Evolutionary conservation across 805 yeast genomes (phyloP).

Genomic region (Yamadazyma sp.): DNA sequence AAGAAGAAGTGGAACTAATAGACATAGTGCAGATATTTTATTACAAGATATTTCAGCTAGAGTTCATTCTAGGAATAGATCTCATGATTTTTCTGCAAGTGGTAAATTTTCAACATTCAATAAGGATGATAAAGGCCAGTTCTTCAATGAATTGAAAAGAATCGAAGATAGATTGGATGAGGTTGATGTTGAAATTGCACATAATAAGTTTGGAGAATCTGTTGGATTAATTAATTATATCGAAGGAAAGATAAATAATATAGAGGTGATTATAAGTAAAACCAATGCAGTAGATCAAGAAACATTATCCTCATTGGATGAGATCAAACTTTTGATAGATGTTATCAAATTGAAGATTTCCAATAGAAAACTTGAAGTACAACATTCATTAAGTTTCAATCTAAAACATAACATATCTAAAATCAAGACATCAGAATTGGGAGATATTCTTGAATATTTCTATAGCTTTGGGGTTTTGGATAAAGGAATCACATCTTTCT

Average conservation of each 20-base stretch:
- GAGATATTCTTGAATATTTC: constrained; percentile 33
- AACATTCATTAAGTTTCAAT: constrained; percentile 36
- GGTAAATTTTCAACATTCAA: constrained; percentile 13
- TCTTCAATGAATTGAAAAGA: constrained; percentile 45
- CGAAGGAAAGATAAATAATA: constrained; percentile 27
- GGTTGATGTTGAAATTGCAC: constrained; percentile 64
- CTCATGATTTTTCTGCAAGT: constrained; percentile 38
- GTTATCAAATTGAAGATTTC: constrained; percentile 41
- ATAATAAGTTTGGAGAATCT: constrained; percentile 49
- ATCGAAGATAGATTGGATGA: constrained; percentile 66
- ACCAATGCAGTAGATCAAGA: constrained; percentile 9
- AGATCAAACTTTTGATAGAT: constrained; percentile 30
- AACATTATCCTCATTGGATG: constrained; percentile 17
- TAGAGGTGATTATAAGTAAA: constrained; percentile 23
- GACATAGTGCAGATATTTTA: constrained; percentile 38
- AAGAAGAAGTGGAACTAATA: constrained; percentile 22
- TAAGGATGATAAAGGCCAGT: constrained; percentile 24
- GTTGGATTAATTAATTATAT: constrained; percentile 40
- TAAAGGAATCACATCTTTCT: constrained; percentile 32
- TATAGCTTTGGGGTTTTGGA: constrained; percentile 33
- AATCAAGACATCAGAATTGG: constrained; percentile 28
- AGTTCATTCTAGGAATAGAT: constrained; percentile 57
- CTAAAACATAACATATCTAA: constrained; percentile 31
- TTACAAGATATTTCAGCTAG: constrained; percentile 59
- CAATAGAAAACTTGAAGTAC: constrained; percentile 34